Conservation (phyloP, 306 rosid species). For the Ziziphus jujuba region DNA sequence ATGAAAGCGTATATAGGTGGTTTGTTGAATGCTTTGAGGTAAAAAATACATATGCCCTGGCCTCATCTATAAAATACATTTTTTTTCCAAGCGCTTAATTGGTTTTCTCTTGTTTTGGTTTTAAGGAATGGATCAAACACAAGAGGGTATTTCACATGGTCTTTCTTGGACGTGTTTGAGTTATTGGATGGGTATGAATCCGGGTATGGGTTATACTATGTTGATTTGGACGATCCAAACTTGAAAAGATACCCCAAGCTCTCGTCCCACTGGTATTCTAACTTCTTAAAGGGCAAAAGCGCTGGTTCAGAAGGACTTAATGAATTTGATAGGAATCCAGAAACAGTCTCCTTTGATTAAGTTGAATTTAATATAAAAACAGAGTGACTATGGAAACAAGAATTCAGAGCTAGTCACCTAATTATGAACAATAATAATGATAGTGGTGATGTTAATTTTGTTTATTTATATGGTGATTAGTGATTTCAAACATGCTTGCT, state of each 20-base stretch:
- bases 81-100: no score
- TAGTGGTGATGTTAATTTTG: no score
- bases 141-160: conserved; percentile 69
- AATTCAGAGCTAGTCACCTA: no score
- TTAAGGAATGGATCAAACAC: conserved; percentile 62
- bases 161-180: conserved; percentile 55
- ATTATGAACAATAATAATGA: no score
- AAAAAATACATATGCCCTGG: neutral
- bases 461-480: no score
- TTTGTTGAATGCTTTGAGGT: conserved; percentile 53
- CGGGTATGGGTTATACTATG: conserved; percentile 48
- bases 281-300: conserved; percentile 37
- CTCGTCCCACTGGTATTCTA: conserved; percentile 62
- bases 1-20: conserved; percentile 39
- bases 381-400: no score
- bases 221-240: conserved; percentile 47
- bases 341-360: no score
- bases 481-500: no score
- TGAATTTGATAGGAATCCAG: no score
- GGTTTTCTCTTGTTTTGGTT: no score
- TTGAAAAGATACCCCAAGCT: conserved; percentile 59
- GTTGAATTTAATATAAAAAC: no score
- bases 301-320: neutral
- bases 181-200: conserved; percentile 35
- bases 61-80: no score